Evolutionary conservation across 495 filamentous ascomycete genomes (phyloP).

Genomic region (Neurospora sp.): DNA sequence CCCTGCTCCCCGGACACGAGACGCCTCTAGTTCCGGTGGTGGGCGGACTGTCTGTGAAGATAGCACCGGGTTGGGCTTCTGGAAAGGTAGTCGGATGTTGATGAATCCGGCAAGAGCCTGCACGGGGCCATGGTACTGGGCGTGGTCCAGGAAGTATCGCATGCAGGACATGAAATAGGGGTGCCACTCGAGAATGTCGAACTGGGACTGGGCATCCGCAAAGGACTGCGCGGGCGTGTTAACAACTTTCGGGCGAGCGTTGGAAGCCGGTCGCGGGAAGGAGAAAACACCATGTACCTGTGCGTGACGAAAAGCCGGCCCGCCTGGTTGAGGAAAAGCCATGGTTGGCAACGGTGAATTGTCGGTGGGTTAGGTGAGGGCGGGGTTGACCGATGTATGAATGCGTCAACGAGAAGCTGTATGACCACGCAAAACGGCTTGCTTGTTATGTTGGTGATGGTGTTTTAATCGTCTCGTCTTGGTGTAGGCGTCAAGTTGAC

Average conservation of each 20-base stretch:
- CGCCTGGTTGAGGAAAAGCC: slow-evolving; percentile 13
- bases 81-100: slow-evolving; percentile 71
- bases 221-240: slow-evolving; percentile 19
- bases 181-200: slow-evolving; percentile 92
- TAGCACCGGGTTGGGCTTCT: slow-evolving; percentile 35
- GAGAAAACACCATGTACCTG: slow-evolving; percentile 16
- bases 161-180: slow-evolving; percentile 87
- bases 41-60: slow-evolving; percentile 19
- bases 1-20: not conserved
- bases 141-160: slow-evolving; percentile 85
- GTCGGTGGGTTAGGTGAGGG: not conserved
- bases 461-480: not conserved
- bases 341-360: slow-evolving; percentile 8
- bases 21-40: slow-evolving; percentile 4
- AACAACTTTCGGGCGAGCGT: not conserved
- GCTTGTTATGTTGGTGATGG: not conserved
- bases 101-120: slow-evolving; percentile 86
- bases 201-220: slow-evolving; percentile 42
- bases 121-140: slow-evolving; percentile 71
- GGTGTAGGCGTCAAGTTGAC: not conserved
- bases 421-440: not conserved
- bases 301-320: slow-evolving; percentile 16
- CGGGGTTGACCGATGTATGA: not conserved
- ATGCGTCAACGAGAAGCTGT: not conserved
- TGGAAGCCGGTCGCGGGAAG: not conserved